Percentiles rank a stretch among this genome's conserved stretches.
phyloP scores from a whole-genome alignment of 2,329 filamentous ascomycete species.

The Aureobasidium musti region DNA sequence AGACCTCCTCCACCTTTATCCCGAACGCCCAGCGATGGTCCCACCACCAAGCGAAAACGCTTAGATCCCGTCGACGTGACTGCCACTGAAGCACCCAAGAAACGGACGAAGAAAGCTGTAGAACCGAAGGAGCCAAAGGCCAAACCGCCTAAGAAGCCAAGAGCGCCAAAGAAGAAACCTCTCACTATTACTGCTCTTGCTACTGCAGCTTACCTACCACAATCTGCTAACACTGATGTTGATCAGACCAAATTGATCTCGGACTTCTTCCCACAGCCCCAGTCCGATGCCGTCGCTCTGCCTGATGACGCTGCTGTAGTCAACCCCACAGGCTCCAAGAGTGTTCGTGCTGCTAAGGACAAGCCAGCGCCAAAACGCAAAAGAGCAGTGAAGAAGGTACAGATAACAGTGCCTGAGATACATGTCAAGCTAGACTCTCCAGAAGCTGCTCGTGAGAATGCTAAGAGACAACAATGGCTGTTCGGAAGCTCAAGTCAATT shows the following conservation, averaged over 20 bases:
- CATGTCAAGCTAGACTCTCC: conserved; percentile 31
- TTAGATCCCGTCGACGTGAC: conserved; percentile 14
- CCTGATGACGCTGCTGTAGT: conserved; percentile 35
- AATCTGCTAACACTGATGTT: conserved; percentile 35
- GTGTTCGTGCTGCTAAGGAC: conserved; percentile 7
- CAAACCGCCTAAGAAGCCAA: conserved; percentile 52
- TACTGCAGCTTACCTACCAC: conserved; percentile 65
- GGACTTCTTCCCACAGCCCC: conserved; percentile 46
- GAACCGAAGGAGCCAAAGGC: conserved; percentile 31
- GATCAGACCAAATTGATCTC: conserved; percentile 42
- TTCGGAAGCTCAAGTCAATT: conserved; percentile 88
- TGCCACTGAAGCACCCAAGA: conserved; percentile 5
- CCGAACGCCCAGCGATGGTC: conserved; percentile 7
- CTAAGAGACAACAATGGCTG: conserved; percentile 71
- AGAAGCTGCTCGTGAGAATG: conserved; percentile 59
- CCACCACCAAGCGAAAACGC: conserved; percentile 24
- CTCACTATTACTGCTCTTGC: conserved; percentile 77
- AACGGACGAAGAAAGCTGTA: not conserved
- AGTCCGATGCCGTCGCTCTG: not conserved
- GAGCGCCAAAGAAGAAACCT: conserved; percentile 66
- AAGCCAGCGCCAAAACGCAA: conserved; percentile 33
- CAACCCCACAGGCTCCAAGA: conserved; percentile 34
- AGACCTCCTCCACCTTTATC: not conserved
- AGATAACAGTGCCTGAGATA: conserved; percentile 32
- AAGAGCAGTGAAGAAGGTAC: conserved; percentile 42